Evolutionary conservation across 2,329 filamentous ascomycete genomes (phyloP), one percentile per base, ranked within the genome.

Genomic region (Fusarium kyushuense): DNA sequence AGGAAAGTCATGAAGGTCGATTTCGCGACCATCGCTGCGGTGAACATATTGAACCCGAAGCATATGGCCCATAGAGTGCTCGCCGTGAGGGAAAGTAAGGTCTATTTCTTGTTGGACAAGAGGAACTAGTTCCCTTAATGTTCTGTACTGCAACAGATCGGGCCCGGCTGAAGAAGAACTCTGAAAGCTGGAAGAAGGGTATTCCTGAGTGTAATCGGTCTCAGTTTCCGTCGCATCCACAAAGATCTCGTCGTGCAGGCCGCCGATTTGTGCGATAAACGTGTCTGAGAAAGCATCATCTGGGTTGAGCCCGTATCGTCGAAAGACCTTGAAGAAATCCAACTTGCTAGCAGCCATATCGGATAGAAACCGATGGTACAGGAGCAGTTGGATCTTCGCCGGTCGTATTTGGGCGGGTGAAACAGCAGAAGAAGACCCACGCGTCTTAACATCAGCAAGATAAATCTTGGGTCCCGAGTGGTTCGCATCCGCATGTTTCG

Each of bases 361-460:
- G 12, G 89, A 88, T n/a, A 99, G 83, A 54, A 98, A 89, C 27
- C 90, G 89, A 69, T 95, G 94, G 76, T 98, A 99, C 0, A 98
- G 82, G 79, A 96, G 94, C 1, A 98, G 83, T 76, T 99, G 96
- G 63, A 97, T 90, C 71, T 90, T 88, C 1, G 94, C 92, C 0
- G 93, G 92, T 13, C 91, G 87, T 30, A 95, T 86, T 43, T 93
- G 84, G 1, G 89, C 87, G 1, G 87, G 82, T 23, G 88, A 87
- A 2, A 86, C 84, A 2, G 94, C 92, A 4, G 92, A 75, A 4
- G 84, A 85, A 6, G 86, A 87, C 1, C 84, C 85, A 19, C 94
- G 87, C 0, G 95, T 98, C 79, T 99, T 99, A 67, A 97, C 88
- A 72, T 99, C 96, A 0, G 89, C 90, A 48, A 99, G 82, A 77